A percentile compares a stretch with the other conserved stretches of the same genome.
Evolutionary conservation across 768 basidiomycete genomes (phyloP).

Genomic region (Phylloporus sp.): DNA sequence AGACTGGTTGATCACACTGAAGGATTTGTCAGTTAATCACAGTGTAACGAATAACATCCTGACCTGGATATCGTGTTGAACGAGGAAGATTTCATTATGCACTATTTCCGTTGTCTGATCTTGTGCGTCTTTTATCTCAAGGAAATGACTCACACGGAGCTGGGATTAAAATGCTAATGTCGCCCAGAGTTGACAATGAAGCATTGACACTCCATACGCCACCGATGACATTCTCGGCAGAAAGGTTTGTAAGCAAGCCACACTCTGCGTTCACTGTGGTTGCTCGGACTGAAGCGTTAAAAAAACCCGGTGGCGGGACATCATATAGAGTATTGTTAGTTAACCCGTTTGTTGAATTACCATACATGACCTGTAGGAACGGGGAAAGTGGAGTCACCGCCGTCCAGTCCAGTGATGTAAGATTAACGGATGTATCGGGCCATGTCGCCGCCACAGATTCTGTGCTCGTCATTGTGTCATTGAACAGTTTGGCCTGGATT

Average conservation of each 20-base stretch:
- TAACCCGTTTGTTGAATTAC: neutral
- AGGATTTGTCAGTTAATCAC: neutral
- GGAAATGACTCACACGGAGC: neutral
- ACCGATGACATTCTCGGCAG: neutral
- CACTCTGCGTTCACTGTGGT: too few species aligned
- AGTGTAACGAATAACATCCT: neutral
- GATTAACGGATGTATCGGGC: neutral
- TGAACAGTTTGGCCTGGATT: neutral
- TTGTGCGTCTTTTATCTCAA: neutral
- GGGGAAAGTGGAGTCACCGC: neutral
- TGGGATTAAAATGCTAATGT: neutral
- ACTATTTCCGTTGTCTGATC: neutral
- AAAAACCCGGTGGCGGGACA: too few species aligned
- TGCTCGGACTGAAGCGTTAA: too few species aligned
- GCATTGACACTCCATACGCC: neutral
- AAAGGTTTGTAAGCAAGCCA: neutral
- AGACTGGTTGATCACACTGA: neutral
- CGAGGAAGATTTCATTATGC: neutral
- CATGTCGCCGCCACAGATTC: neutral
- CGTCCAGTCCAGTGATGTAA: neutral
- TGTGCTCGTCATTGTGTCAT: neutral
- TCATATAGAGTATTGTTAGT: too few species aligned
- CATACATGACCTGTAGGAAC: neutral
- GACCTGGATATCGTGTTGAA: neutral
- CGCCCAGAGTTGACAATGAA: neutral